Percentiles rank a stretch among this genome's conserved stretches.
phyloP scores from a whole-genome alignment of 345 rosid genomes.

The Noccaea bulbosa region DNA sequence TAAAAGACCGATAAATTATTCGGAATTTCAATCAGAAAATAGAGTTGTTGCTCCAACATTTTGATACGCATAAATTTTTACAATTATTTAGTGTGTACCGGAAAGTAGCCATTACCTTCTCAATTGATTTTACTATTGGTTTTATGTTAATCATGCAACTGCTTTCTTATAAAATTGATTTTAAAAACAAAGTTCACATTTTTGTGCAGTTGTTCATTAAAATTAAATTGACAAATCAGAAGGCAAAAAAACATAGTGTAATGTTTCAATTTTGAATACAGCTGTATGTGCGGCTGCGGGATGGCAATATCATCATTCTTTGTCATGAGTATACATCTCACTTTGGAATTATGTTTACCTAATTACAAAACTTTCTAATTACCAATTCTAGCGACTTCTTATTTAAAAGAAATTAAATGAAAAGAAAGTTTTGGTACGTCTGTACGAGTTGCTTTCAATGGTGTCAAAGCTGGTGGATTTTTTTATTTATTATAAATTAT shows the following conservation, averaged over 20 bases:
- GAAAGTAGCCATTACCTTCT: slow-evolving; percentile 15
- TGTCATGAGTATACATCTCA: slow-evolving; percentile 23
- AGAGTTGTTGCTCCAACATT: slow-evolving; percentile 16
- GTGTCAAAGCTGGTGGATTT: slow-evolving; percentile 14
- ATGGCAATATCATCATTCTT: slow-evolving; percentile 38
- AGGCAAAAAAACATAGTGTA: neutral
- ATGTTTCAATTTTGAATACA: slow-evolving; percentile 31
- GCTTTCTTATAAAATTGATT: slow-evolving; percentile 6
- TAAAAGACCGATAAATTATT: neutral
- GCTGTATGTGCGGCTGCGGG: slow-evolving; percentile 41
- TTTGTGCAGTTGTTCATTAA: slow-evolving; percentile 1
- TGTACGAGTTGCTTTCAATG: slow-evolving; percentile 35
- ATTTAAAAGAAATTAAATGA: neutral
- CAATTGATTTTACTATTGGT: neutral
- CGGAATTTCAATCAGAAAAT: neutral
- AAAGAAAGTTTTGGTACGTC: slow-evolving; percentile 15
- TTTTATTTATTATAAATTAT: neutral
- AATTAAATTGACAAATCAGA: neutral
- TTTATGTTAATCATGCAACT: slow-evolving; percentile 28
- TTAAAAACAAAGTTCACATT: neutral
- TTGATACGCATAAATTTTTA: neutral
- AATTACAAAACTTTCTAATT: slow-evolving; percentile 31
- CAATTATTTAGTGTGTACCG: slow-evolving; percentile 6
- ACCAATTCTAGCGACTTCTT: slow-evolving; percentile 31
- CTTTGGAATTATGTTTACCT: slow-evolving; percentile 32